Evolutionary conservation across 2,329 filamentous ascomycete species (phyloP), one percentile per base, ranked within the genome.

Genomic region (Botrytis byssoidea): DNA sequence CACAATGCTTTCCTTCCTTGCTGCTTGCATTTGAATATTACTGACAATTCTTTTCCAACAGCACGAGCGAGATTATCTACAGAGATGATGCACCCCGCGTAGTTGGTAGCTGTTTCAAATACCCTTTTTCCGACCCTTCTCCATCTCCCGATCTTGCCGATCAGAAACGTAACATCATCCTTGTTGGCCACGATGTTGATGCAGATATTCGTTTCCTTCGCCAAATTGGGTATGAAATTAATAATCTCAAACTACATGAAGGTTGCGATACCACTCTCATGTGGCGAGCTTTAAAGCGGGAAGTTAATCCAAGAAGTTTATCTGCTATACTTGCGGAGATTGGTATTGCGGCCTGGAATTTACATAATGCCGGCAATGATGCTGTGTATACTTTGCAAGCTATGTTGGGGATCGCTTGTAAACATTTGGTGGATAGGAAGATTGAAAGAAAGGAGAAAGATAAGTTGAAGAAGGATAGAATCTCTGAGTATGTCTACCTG

Each of bases 311-410:
- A 5, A 86, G 87, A 22, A 87, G 87, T 1, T 86, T 98, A 2
- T 84, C 83, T 0, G 83, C 78, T 9, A 85, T 97, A 22, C 86
- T 97, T 37, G 79, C 82, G 9, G 86, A 91, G 9, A 84, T 97
- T 42, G 88, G 87, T 4, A 88, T 97, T 14, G 78, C 83, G 0
- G 88, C 85, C 60, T 88, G 85, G 82, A 86, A 92, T 77, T 85
- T 95, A n/a, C 94, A 97, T 82, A 97, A 97, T 79, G 94, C 91
- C 0, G 90, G 94, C 2, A 97, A 97, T 77, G 94, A 97, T 80
- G 94, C 94, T 0, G 87, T 90, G 1, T 96, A 92, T 80, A 95
- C 93, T 0, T 83, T 97, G 75, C 90, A 91, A 75, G 91, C 90
- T 12, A 88, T 96, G 85, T 81, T 97, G 10, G 88, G 84, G 8